These are phyloP conservation scores for Melaleuca alternifolia DNA, from an alignment of 345 rosid genomes.

Conservation along the genomic window DNA sequence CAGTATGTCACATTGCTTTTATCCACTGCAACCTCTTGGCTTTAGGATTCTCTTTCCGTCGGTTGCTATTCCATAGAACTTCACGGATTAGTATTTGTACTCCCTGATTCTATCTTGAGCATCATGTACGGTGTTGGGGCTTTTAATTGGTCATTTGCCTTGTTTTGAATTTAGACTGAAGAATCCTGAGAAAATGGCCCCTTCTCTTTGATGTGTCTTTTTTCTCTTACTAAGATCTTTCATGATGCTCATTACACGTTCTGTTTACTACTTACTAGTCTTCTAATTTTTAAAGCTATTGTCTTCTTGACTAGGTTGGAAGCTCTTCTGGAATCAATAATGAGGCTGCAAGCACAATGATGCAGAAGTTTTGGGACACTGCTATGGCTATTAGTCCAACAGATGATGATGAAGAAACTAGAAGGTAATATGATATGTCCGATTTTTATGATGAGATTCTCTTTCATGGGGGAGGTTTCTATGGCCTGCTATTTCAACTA, in stretches of 20 bases:
- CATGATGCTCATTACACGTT: neutral
- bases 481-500: neutral
- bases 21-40: neutral
- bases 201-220: neutral
- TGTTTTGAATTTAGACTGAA: neutral
- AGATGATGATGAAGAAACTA: constrained; percentile 79
- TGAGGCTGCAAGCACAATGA: constrained; percentile 75
- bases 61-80: neutral
- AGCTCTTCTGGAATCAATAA: constrained; percentile 54
- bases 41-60: neutral
- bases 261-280: neutral
- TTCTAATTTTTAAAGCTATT: neutral
- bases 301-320: constrained; percentile 49
- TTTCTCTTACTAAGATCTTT: neutral
- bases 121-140: neutral
- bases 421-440: constrained; percentile 35
- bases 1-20: neutral
- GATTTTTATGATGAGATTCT: neutral
- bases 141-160: neutral
- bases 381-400: constrained; percentile 70
- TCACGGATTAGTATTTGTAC: neutral
- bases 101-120: neutral
- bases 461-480: neutral
- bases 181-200: neutral
- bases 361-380: constrained; percentile 99